These are phyloP conservation scores for Coemansia sp. DNA, from an alignment of 192 early-diverging fungal genomes.

Conservation along the genomic window DNA sequence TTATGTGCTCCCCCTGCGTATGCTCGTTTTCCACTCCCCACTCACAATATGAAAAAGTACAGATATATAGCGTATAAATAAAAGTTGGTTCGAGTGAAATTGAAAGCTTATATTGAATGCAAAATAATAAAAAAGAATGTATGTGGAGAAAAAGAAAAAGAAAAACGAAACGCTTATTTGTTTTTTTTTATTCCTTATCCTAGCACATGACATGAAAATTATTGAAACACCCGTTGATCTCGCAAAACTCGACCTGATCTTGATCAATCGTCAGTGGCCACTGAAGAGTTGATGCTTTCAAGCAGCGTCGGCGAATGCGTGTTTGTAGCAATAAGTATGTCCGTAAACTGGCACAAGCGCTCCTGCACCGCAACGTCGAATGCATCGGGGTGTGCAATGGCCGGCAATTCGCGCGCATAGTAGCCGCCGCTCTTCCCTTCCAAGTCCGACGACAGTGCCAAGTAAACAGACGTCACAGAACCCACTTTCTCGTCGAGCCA, in stretches of 20 bases:
- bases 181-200: background rate
- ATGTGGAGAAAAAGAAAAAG: background rate
- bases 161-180: background rate
- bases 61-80: background rate
- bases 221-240: background rate
- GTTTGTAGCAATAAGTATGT: conserved; percentile 41
- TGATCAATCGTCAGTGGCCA: background rate
- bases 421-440: conserved; percentile 32
- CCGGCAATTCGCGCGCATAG: conserved; percentile 46
- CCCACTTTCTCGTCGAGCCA: conserved; percentile 45
- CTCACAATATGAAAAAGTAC: background rate
- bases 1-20: too few species aligned
- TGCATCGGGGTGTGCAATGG: conserved; percentile 30
- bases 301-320: conserved; percentile 36
- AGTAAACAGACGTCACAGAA: conserved; percentile 31
- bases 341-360: conserved; percentile 39
- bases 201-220: too few species aligned
- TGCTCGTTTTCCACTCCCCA: background rate
- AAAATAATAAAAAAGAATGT: conserved; percentile 1
- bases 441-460: conserved; percentile 43
- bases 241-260: background rate
- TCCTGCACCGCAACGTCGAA: conserved; percentile 24
- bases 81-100: background rate
- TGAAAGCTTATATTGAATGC: background rate
- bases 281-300: conserved; percentile 32